These are phyloP conservation scores for Apiospora pterosperma DNA, from an alignment of 2,329 filamentous ascomycete genomes.

Conservation along the genomic window DNA sequence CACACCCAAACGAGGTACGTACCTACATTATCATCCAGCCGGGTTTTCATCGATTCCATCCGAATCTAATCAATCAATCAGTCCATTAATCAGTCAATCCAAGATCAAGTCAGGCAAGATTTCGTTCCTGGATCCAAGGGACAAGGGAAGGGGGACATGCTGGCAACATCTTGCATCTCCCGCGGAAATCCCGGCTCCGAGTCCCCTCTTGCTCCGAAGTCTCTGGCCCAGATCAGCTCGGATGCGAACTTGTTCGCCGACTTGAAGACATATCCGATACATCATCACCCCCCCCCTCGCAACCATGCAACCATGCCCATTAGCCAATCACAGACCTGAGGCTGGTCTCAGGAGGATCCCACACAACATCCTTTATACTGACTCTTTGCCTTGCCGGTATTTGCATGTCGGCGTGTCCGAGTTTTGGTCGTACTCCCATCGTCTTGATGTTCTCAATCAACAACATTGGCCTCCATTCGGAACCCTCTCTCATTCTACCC, in stretches of 20 bases:
- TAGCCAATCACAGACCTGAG: slow-evolving; percentile 13
- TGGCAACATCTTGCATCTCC: background rate
- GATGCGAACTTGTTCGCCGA: background rate
- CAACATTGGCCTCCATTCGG: slow-evolving; percentile 21
- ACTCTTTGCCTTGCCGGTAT: slow-evolving; percentile 25
- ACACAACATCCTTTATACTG: slow-evolving; percentile 32
- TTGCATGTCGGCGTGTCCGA: slow-evolving; percentile 10
- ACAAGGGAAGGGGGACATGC: too few species aligned
- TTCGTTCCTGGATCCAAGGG: too few species aligned
- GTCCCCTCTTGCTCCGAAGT: background rate
- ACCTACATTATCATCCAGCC: too few species aligned
- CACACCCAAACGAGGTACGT: too few species aligned
- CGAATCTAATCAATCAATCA: background rate
- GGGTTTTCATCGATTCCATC: background rate
- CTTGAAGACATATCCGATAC: background rate
- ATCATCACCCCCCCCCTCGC: too few species aligned
- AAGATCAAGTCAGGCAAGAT: background rate
- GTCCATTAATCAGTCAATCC: background rate
- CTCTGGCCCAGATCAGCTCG: background rate
- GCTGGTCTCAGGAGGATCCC: slow-evolving; percentile 33
- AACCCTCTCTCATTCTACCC: slow-evolving; percentile 14
- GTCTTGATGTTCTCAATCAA: slow-evolving; percentile 21
- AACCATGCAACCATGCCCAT: background rate
- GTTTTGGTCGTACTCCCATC: slow-evolving; percentile 17
- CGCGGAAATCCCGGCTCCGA: background rate